Conservation (phyloP, 2,329 filamentous ascomycete genomes). For the Zymoseptoria crescenta region DNA sequence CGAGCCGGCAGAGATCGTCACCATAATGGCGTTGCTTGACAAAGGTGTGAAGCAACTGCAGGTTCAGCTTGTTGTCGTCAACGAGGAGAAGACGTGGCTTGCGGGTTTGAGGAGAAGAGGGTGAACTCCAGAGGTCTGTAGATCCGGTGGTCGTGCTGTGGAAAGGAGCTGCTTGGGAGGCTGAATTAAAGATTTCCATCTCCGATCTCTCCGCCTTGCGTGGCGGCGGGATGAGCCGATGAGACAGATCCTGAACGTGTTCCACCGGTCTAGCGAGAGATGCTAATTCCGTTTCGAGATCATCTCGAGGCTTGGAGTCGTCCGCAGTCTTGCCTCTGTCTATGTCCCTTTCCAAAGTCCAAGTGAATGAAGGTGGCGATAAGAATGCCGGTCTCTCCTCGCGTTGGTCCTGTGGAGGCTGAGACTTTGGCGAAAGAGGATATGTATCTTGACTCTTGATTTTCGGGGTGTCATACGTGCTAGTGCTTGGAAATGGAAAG, state of each 20-base stretch:
- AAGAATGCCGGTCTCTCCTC: background rate
- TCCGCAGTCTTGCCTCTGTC: background rate
- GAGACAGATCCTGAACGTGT: background rate
- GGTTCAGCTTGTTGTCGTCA: constrained; percentile 25
- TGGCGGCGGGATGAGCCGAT: background rate
- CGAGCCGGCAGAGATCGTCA: constrained; percentile 29
- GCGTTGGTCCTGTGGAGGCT: background rate
- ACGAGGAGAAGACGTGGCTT: constrained; percentile 20
- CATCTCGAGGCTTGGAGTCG: background rate
- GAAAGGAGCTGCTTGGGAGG: background rate
- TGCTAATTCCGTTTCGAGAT: background rate
- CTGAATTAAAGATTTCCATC: background rate
- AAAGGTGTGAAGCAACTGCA: constrained; percentile 28
- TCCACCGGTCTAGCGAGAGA: background rate
- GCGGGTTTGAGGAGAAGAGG: constrained; percentile 1
- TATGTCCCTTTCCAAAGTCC: background rate
- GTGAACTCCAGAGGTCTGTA: constrained; percentile 2
- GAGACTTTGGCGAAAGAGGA: background rate
- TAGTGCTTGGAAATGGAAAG: constrained; percentile 9
- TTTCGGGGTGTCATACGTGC: too few species aligned
- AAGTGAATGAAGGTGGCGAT: background rate
- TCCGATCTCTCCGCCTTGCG: background rate
- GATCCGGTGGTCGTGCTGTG: background rate
- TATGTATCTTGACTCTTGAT: background rate
- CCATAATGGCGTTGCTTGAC: constrained; percentile 20